Evolutionary conservation across 225 moss, liverwort and hornwort genomes (phyloP).

Genomic region (Asterella californica): DNA sequence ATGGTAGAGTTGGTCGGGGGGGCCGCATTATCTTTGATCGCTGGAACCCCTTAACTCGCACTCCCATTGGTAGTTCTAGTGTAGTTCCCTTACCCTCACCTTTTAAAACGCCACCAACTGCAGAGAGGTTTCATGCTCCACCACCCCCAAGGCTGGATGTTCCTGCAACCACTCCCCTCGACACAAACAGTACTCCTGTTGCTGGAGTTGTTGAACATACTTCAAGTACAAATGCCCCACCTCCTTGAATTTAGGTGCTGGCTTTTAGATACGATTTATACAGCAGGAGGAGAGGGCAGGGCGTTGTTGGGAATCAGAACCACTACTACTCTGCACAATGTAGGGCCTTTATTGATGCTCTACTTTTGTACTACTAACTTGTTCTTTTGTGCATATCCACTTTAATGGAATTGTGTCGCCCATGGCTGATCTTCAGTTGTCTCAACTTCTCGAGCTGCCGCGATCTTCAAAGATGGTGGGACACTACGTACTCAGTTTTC

Average conservation of each 20-base stretch:
- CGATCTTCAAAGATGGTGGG: slow-evolving; percentile 9
- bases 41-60: slow-evolving; percentile 77
- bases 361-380: slow-evolving; percentile 46
- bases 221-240: slow-evolving; percentile 33
- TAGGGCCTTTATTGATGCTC: slow-evolving; percentile 32
- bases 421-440: slow-evolving; percentile 8
- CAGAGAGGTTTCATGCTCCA: slow-evolving; percentile 70
- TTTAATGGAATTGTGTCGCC: slow-evolving; percentile 26
- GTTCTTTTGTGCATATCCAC: slow-evolving; percentile 40
- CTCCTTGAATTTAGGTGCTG: slow-evolving; percentile 30
- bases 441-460: neutral
- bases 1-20: slow-evolving; percentile 90
- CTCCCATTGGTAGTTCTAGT: slow-evolving; percentile 69
- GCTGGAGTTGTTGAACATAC: slow-evolving; percentile 34
- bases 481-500: slow-evolving; percentile 4
- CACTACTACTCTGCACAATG: slow-evolving; percentile 29
- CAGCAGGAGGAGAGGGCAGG: slow-evolving; percentile 23
- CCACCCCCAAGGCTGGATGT: slow-evolving; percentile 59
- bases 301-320: slow-evolving; percentile 16
- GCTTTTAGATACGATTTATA: slow-evolving; percentile 15
- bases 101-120: slow-evolving; percentile 58
- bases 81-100: slow-evolving; percentile 47
- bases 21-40: slow-evolving; percentile 99
- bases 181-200: slow-evolving; percentile 28
- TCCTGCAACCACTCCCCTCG: slow-evolving; percentile 30